These are phyloP conservation scores for Saprolegnia diclina DNA, from an alignment of 352 stramenopile species.

Conservation along the genomic window DNA sequence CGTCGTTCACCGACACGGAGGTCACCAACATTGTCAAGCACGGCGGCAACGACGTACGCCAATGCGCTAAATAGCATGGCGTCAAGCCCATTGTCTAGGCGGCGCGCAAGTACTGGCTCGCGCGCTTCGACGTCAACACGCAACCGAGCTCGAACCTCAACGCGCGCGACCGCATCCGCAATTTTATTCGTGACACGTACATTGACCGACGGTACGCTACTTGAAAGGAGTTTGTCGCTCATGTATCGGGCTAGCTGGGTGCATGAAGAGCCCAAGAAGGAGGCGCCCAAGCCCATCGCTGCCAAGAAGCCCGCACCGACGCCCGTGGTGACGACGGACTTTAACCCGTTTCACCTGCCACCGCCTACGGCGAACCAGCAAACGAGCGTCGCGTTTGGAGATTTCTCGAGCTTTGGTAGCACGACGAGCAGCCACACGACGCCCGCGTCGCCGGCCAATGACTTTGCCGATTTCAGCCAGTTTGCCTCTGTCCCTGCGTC, in stretches of 20 bases:
- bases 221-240: no score
- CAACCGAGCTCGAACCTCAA: slow-evolving; percentile 54
- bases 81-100: slow-evolving; percentile 33
- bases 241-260: slow-evolving; percentile 45
- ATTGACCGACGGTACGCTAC: slow-evolving; percentile 50
- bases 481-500: slow-evolving; percentile 29
- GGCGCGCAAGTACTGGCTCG: slow-evolving; percentile 80
- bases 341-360: slow-evolving; percentile 24
- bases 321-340: slow-evolving; percentile 9
- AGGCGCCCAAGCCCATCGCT: slow-evolving; percentile 36
- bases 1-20: slow-evolving; percentile 89
- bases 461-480: slow-evolving; percentile 37
- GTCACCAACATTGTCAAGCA: slow-evolving; percentile 85
- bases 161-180: slow-evolving; percentile 77
- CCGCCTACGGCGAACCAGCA: not conserved
- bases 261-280: slow-evolving; percentile 65
- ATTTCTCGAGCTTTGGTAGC: slow-evolving; percentile 70
- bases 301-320: not conserved
- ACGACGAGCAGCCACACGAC: slow-evolving; percentile 36
- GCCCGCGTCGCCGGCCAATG: not conserved
- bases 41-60: slow-evolving; percentile 80
- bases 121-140: slow-evolving; percentile 75
- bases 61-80: not conserved
- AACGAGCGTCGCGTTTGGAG: slow-evolving; percentile 42
- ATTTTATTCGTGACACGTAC: slow-evolving; percentile 85